Evolutionary conservation across 331 rosid species (phyloP).

Genomic region (Telfairia occidentalis): DNA sequence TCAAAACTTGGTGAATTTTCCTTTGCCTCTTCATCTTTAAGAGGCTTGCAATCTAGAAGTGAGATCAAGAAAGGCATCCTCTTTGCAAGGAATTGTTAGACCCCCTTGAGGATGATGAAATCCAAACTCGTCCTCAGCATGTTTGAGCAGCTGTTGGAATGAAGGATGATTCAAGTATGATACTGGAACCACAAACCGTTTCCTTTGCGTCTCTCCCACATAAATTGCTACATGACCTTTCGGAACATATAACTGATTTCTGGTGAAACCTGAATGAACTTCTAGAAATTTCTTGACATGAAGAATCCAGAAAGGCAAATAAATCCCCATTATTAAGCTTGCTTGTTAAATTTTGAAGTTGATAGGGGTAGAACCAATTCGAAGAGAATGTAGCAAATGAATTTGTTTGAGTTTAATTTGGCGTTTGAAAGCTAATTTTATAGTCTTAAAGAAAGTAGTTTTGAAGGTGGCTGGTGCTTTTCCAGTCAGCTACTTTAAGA

Average conservation of each 20-base stretch:
- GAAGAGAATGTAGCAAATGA: background rate
- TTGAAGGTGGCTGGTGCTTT: background rate
- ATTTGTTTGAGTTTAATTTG: background rate
- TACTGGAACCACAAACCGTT: background rate
- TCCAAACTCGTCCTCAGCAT: slow-evolving; percentile 5
- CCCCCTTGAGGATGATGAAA: slow-evolving; percentile 1
- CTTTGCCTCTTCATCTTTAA: background rate
- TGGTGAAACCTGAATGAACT: background rate
- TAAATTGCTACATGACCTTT: slow-evolving; percentile 1
- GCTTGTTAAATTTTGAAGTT: background rate
- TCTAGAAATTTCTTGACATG: background rate
- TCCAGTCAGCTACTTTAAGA: background rate
- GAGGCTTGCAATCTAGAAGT: slow-evolving; percentile 11
- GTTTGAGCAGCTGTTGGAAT: background rate
- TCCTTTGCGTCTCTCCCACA: slow-evolving; percentile 6
- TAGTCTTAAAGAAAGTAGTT: background rate
- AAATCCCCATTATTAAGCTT: background rate
- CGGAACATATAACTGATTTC: background rate
- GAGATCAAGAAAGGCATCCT: slow-evolving; percentile 1
- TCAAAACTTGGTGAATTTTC: slow-evolving; percentile 4
- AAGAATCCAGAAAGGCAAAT: background rate
- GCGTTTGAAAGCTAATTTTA: background rate
- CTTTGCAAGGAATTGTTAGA: slow-evolving; percentile 9
- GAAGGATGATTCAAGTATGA: background rate
- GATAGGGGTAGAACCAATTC: background rate